A percentile compares a stretch with the other conserved stretches of the same genome.
Conservation (phyloP, 1,284 basidiomycete species). For the Puccinia polysora region DNA sequence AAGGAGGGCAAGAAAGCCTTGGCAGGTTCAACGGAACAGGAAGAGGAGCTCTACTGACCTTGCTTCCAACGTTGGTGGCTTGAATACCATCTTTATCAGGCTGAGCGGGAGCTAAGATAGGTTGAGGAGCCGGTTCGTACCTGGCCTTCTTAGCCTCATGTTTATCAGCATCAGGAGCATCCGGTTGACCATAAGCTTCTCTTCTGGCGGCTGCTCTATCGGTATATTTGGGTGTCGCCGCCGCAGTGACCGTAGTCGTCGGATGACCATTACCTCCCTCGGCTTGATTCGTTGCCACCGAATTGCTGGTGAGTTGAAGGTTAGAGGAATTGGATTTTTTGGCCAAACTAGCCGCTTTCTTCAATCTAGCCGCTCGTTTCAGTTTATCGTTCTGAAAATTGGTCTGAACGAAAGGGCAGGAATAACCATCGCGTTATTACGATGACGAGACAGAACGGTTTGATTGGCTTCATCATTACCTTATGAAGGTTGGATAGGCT, state of each 20-base stretch:
- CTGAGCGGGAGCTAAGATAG: slow-evolving; percentile 26
- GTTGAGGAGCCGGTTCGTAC: slow-evolving; percentile 33
- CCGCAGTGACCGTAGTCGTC: slow-evolving; percentile 47
- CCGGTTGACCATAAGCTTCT: slow-evolving; percentile 80
- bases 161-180: slow-evolving; percentile 63
- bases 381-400: slow-evolving; percentile 47
- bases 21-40: no score
- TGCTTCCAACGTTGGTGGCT: slow-evolving; percentile 47
- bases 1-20: slow-evolving; percentile 50
- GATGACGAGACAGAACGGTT: neutral
- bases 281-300: neutral
- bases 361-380: slow-evolving; percentile 62
- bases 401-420: slow-evolving; percentile 43
- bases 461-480: slow-evolving; percentile 61
- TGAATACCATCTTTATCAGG: slow-evolving; percentile 47
- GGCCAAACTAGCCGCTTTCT: slow-evolving; percentile 56
- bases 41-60: no score
- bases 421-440: neutral
- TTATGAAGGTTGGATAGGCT: slow-evolving; percentile 88
- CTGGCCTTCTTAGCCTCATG: slow-evolving; percentile 31
- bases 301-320: no score
- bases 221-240: slow-evolving; percentile 67
- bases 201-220: slow-evolving; percentile 85
- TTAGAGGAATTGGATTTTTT: slow-evolving; percentile 3
- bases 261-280: neutral